phyloP scores from a whole-genome alignment of 75 land plant genomes.

The Sequoia sempervirens region DNA sequence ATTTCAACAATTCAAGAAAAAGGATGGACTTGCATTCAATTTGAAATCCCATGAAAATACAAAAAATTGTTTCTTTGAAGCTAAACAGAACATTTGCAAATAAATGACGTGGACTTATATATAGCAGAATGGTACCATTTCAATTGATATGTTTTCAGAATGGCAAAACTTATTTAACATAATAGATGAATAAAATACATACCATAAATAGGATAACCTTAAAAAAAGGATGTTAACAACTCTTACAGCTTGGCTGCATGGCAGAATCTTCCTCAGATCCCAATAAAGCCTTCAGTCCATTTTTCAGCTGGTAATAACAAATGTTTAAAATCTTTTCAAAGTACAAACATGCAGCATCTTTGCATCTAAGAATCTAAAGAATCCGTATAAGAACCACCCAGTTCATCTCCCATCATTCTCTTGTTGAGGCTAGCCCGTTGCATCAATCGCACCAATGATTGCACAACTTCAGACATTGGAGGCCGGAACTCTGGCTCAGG shows the following conservation, averaged over 20 bases:
- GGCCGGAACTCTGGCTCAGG: slow-evolving; percentile 92
- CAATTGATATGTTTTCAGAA: background rate
- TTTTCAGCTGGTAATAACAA: background rate
- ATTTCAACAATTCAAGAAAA: background rate
- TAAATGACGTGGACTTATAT: background rate
- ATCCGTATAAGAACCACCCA: background rate
- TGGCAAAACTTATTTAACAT: background rate
- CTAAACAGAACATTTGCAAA: background rate
- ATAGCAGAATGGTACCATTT: background rate
- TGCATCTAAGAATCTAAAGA: background rate
- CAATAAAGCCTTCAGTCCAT: background rate
- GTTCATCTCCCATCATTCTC: slow-evolving; percentile 31
- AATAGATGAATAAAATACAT: background rate
- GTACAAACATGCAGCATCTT: background rate
- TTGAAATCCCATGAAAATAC: background rate
- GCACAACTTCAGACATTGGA: slow-evolving; percentile 95
- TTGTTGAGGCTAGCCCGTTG: slow-evolving; percentile 84
- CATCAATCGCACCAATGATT: slow-evolving; percentile 72
- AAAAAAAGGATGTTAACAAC: background rate
- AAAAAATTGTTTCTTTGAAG: background rate
- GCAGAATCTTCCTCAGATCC: background rate
- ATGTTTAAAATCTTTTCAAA: background rate
- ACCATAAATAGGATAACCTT: background rate
- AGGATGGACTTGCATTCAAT: background rate
- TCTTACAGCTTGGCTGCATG: background rate